These are phyloP conservation scores for Rubia peregrina DNA, from an alignment of 305 asterid species.

Conservation along the genomic window DNA sequence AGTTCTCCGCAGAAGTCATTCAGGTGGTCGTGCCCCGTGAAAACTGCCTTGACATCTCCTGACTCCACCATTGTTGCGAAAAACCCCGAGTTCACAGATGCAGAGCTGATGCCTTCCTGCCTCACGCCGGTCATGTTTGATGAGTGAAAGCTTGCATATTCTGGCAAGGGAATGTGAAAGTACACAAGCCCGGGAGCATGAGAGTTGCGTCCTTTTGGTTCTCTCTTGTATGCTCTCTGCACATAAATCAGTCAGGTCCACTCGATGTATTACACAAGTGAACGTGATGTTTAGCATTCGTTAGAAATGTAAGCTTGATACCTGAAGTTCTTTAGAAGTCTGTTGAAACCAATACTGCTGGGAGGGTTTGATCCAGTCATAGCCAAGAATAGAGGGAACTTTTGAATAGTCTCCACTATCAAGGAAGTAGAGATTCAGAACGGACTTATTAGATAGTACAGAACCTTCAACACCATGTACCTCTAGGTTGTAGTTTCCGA, in stretches of 20 bases:
- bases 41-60: conserved; percentile 90
- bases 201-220: conserved; percentile 56
- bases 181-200: conserved; percentile 78
- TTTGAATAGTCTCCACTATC: conserved; percentile 95
- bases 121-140: conserved; percentile 70
- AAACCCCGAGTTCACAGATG: conserved; percentile 77
- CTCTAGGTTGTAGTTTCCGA: conserved; percentile 86
- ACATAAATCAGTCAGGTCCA: conserved; percentile 15
- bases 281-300: not conserved
- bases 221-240: conserved; percentile 53
- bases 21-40: conserved; percentile 86
- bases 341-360: conserved; percentile 85
- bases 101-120: conserved; percentile 83
- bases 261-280: not conserved
- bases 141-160: conserved; percentile 63
- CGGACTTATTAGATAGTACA: conserved; percentile 49
- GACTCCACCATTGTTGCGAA: conserved; percentile 75
- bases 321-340: conserved; percentile 74
- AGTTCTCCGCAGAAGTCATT: conserved; percentile 89
- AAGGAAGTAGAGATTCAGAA: conserved; percentile 74
- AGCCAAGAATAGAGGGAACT: conserved; percentile 72
- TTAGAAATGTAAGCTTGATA: conserved; percentile 15
- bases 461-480: conserved; percentile 64
- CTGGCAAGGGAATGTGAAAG: conserved; percentile 95
- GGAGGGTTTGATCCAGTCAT: conserved; percentile 89